These are phyloP conservation scores for Daedalea quercina DNA, from an alignment of 768 basidiomycete species.

Conservation along the genomic window DNA sequence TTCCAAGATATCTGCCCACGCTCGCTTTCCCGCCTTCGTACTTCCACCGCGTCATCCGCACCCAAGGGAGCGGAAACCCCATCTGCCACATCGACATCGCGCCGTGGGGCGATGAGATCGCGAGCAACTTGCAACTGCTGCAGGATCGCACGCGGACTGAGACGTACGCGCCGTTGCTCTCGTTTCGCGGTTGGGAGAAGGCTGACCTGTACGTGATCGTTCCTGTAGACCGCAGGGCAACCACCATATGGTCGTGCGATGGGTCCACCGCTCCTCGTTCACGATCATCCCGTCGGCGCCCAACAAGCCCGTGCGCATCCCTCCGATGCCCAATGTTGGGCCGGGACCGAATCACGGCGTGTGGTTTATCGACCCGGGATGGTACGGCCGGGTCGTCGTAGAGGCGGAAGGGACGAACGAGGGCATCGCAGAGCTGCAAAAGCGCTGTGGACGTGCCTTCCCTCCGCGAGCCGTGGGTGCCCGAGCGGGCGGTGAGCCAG, in stretches of 20 bases:
- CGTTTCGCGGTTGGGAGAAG: too few relatives aligned
- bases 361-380: conserved; percentile 65
- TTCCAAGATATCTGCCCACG: conserved; percentile 75
- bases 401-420: conserved; percentile 89
- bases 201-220: too few relatives aligned
- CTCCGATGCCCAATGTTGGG: conserved; percentile 19
- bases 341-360: conserved; percentile 40
- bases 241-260: conserved; percentile 75
- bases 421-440: conserved; percentile 69
- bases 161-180: conserved; percentile 68
- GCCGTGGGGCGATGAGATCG: conserved; percentile 77
- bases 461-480: conserved; percentile 46
- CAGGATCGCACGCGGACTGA: conserved; percentile 75
- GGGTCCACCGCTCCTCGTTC: conserved; percentile 80
- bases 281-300: conserved; percentile 47
- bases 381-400: conserved; percentile 79
- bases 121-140: conserved; percentile 63
- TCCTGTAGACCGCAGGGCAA: conserved; percentile 64
- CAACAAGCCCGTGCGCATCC: conserved; percentile 27
- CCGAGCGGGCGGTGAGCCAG: conserved; percentile 22
- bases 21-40: conserved; percentile 83
- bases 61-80: conserved; percentile 31
- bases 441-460: conserved; percentile 64
- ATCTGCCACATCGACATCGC: conserved; percentile 68
- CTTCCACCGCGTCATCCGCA: conserved; percentile 80